Base-by-base conservation (phyloP, 2,329 filamentous ascomycete genomes). In the Paraphoma chrysanthemicola region DNA sequence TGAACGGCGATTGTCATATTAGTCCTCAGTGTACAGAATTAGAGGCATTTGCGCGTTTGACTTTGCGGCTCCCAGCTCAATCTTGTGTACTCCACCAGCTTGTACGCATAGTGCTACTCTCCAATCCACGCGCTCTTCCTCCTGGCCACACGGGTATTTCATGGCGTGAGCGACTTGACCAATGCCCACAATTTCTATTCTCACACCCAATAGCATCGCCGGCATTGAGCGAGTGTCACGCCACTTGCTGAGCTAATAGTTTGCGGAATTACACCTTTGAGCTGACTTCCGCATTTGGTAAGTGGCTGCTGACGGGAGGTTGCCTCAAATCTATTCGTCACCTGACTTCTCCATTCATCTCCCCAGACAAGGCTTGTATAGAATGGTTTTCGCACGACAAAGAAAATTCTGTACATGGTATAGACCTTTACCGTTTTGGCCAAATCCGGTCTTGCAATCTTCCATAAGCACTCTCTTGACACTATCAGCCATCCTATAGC, bases 1-100 rank as follows among this genome's bases (percentile, higher is more conserved):
- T 56, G 62, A 59, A 62, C 63, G 64, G 62, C 64, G 62, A 56
- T 59, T 74, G 71, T 73, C 68, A 72, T 69, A 75, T 69, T 76
- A 74, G 72, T 72, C 67, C 62, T 71, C 69, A 64, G 53, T 76
- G 72, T 74, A 75, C 71, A 74, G 70, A 73, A 73, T 68, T 67
- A 73, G 67, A 74, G 70, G 66, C 69, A 68, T 71, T 71, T 68
- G 55, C 57, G 60, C 63, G 55, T 69, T 62, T 61, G 60, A 49
- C 55, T 57, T 47, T 51, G 48, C 48, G 45, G 45, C 64, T 56
- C 50, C 58, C 56, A 51, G 55, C 66, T 60, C 57, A 53, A 56
- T 62, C 54, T 53, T 55, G 49, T 61, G 59, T 62, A 48, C 59
- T 44, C 54, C 51, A 31, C 53, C 57, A 60, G 60, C 48, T 36